phyloP scores from a whole-genome alignment of 192 early-diverging fungal species.

The Coemansia sp. region DNA sequence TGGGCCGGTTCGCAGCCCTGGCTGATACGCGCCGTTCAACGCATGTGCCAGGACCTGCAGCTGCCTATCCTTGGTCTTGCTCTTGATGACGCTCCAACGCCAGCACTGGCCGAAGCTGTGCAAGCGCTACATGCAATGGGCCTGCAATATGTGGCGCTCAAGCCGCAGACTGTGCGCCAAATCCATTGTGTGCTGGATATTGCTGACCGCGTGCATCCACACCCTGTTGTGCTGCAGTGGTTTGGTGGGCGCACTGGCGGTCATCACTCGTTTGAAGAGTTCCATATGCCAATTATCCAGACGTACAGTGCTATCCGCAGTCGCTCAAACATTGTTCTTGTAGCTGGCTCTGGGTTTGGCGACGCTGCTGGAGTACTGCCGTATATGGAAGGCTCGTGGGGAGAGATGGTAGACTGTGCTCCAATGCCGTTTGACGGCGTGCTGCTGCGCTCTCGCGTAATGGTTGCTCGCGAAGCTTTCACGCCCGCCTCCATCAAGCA shows the following conservation, averaged over 20 bases:
- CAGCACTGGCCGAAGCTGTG: constrained; percentile 27
- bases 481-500: constrained; percentile 75
- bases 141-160: constrained; percentile 80
- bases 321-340: constrained; percentile 79
- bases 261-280: constrained; percentile 91
- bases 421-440: constrained; percentile 94
- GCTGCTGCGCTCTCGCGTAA: constrained; percentile 85
- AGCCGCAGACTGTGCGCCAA: constrained; percentile 73
- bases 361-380: constrained; percentile 78
- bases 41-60: constrained; percentile 76
- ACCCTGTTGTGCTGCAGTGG: constrained; percentile 90
- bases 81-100: constrained; percentile 75
- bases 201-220: constrained; percentile 72
- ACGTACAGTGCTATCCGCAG: constrained; percentile 84
- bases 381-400: constrained; percentile 89
- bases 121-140: constrained; percentile 70
- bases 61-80: constrained; percentile 86
- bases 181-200: constrained; percentile 78
- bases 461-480: constrained; percentile 81
- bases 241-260: constrained; percentile 94
- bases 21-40: constrained; percentile 70
- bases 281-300: constrained; percentile 83
- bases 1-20: constrained; percentile 70
- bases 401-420: constrained; percentile 67
- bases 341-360: constrained; percentile 91